Base-by-base conservation (phyloP, 257 asterid species). In the Ilex aquifolium region DNA sequence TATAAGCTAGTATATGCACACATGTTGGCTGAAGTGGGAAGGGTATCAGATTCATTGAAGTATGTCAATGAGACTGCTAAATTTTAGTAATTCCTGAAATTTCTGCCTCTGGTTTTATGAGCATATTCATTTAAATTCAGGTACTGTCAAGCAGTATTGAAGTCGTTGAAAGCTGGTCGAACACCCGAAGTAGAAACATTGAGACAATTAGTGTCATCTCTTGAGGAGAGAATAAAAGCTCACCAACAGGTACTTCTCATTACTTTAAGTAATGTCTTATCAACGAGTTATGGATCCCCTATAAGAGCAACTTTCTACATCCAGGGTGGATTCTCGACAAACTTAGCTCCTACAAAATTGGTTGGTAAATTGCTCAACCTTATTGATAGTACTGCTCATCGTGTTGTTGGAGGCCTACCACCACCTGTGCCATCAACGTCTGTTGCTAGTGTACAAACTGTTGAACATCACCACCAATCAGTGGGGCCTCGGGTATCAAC, bases 21-120 rank as follows among this genome's bases (percentile, higher is more conserved):
- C 73, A 92, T 92, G 99, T 65, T 92, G 80, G 94, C 95, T 62
- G 99, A 92, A 84, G 96, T 92, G 73, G 99, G 99, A 75, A 87
- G 85, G 83, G 79, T 83, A 59, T 75, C 99, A 6, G 99, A 92
- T 75, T 90, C 97, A 57, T 69, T 85, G 32, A 91, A 88, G 98
- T 91, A 88, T 32, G 83, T 48, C 21, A 36, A 8, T 61, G 31
- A 61, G 31, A n/a, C 62, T 68, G 27, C 16, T 13, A 0, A 29
- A 17, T 51, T 59, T 60, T 64, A 0, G 48, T 27, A 44, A 49
- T 77, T 60, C 2, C 65, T 46, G 61, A 21, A 21, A 36, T 36
- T 36, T 36, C 42, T 36, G 42, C 42, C 57, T 65, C 31, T 59
- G 65, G 63, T 70, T 63, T 63, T 63, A 62, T 67, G 53, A 64